phyloP scores from a whole-genome alignment of 371 early-diverging fungal species.

The Batkoa obscura region DNA sequence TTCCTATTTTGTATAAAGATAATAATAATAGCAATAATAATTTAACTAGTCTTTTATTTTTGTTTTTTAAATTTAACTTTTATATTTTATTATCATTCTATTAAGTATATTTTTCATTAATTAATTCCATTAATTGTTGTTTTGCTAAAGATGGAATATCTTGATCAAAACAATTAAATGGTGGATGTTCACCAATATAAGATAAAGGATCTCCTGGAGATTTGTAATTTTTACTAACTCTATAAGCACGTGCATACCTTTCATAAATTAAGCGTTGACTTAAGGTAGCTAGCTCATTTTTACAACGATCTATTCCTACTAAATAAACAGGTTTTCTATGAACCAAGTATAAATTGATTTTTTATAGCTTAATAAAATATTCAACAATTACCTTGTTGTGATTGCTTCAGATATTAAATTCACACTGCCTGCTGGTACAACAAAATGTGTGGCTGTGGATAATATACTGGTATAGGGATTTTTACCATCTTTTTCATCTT shows the following conservation, averaged over 20 bases:
- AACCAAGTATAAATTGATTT: not conserved
- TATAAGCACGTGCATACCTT: not conserved
- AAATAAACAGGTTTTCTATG: not conserved
- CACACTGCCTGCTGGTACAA: not conserved
- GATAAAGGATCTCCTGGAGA: not conserved
- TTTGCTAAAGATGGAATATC: no score
- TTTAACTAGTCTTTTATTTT: no score
- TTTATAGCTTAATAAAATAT: not conserved
- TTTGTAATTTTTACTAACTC: not conserved
- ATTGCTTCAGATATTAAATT: not conserved
- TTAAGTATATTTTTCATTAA: no score
- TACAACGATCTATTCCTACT: not conserved
- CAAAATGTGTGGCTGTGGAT: not conserved
- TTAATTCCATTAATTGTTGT: no score
- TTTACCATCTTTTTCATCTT: no score
- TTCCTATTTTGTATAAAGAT: no score
- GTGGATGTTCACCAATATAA: not conserved
- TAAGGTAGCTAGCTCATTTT: not conserved
- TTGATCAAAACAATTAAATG: no score
- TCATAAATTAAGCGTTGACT: not conserved
- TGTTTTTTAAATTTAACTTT: no score
- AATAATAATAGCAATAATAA: no score
- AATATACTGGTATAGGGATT: not conserved
- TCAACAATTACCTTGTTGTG: not conserved
- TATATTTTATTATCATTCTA: no score